Percentiles rank a stretch among this genome's conserved stretches.
Evolutionary conservation across 2,329 filamentous ascomycete genomes (phyloP).

Genomic region (Colletotrichum aenigma): DNA sequence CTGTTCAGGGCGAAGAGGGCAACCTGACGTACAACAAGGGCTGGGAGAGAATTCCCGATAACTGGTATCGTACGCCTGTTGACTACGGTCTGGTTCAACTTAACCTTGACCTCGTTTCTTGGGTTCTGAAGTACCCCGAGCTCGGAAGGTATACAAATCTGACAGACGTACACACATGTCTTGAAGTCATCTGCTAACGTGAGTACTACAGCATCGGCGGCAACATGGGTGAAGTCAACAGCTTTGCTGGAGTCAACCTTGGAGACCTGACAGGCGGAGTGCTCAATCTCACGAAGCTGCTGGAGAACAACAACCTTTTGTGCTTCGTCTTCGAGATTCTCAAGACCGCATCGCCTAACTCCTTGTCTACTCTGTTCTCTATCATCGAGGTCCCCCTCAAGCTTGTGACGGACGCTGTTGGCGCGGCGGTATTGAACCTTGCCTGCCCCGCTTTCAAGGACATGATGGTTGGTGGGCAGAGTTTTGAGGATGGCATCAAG

Average conservation of each 20-base stretch:
- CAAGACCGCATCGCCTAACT: slow-evolving; percentile 45
- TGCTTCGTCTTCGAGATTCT: slow-evolving; percentile 43
- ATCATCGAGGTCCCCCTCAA: slow-evolving; percentile 33
- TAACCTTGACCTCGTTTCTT: slow-evolving; percentile 41
- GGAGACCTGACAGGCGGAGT: slow-evolving; percentile 47
- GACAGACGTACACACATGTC: not conserved
- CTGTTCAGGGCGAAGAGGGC: slow-evolving; percentile 42
- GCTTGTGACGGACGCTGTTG: slow-evolving; percentile 36
- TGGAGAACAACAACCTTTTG: slow-evolving; percentile 50
- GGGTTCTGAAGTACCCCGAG: slow-evolving; percentile 42
- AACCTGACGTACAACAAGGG: slow-evolving; percentile 48
- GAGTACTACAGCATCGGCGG: slow-evolving; percentile 46
- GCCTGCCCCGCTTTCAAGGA: slow-evolving; percentile 33
- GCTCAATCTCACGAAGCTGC: slow-evolving; percentile 42
- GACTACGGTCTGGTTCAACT: slow-evolving; percentile 52
- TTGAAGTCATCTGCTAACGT: not conserved
- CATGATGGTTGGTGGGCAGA: slow-evolving; percentile 27
- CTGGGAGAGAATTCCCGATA: slow-evolving; percentile 55
- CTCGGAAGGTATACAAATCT: slow-evolving; percentile 28
- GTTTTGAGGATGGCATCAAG: slow-evolving; percentile 2
- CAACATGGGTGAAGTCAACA: slow-evolving; percentile 55
- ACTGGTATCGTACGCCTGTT: slow-evolving; percentile 49
- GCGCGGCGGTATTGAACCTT: slow-evolving; percentile 27
- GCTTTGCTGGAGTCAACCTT: slow-evolving; percentile 51
- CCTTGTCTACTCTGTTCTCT: slow-evolving; percentile 39